Percentiles rank a stretch among this genome's conserved stretches.
These are phyloP conservation scores for Leccinellum rugosiceps DNA, from an alignment of 768 basidiomycete genomes.

Conservation along the genomic window DNA sequence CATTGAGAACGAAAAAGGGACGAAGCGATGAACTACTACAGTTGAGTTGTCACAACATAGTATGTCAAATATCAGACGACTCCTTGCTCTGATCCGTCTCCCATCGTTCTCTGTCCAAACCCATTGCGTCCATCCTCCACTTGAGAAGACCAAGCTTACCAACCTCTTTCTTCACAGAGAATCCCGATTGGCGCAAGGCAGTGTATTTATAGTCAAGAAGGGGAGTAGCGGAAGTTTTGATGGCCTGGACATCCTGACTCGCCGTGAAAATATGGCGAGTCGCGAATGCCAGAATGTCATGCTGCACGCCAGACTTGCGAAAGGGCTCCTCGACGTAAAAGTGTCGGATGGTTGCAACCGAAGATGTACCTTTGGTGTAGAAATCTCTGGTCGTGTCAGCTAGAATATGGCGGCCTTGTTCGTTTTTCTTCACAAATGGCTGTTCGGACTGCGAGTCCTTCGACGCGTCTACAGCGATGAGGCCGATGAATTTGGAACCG, in stretches of 20 bases:
- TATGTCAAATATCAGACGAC: constrained; percentile 7
- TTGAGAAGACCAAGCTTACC: constrained; percentile 50
- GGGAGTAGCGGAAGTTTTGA: constrained; percentile 48
- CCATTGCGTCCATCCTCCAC: constrained; percentile 51
- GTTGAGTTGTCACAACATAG: not conserved
- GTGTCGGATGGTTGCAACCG: constrained; percentile 66
- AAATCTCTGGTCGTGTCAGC: constrained; percentile 13
- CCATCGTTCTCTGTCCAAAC: constrained; percentile 48
- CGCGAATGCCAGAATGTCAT: constrained; percentile 64
- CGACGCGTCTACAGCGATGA: constrained; percentile 69
- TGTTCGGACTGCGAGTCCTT: constrained; percentile 35
- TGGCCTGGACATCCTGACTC: constrained; percentile 38
- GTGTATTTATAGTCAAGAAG: constrained; percentile 49
- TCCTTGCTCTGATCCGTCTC: constrained; percentile 25
- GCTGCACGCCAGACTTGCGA: constrained; percentile 53
- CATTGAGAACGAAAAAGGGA: constrained; percentile 17
- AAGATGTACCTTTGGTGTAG: constrained; percentile 37
- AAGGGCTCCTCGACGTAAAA: constrained; percentile 70
- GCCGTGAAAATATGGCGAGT: constrained; percentile 53
- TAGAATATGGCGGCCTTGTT: constrained; percentile 10
- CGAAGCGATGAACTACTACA: not conserved
- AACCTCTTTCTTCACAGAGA: constrained; percentile 42
- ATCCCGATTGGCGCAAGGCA: constrained; percentile 47
- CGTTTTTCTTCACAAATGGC: constrained; percentile 20
- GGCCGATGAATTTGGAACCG: constrained; percentile 55